Conservation (phyloP, 805 yeast species). For the Pichia nanzhaoensis region DNA sequence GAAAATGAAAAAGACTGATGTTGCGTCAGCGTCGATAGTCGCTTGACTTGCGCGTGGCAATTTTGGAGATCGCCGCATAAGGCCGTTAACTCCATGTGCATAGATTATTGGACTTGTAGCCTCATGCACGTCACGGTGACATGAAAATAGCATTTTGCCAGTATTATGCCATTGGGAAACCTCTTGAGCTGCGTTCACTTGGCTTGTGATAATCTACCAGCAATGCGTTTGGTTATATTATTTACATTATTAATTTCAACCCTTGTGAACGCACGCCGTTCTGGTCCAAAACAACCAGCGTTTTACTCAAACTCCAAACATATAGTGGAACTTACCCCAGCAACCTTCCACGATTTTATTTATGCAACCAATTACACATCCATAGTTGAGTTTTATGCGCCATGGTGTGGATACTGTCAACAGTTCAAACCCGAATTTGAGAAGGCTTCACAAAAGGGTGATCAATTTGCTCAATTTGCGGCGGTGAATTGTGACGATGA, state of each 20-base stretch:
- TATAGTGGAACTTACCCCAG: constrained; percentile 24
- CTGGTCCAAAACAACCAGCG: constrained; percentile 2
- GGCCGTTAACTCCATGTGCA: too few relatives aligned
- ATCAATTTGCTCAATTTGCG: constrained; percentile 57
- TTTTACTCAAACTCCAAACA: constrained; percentile 22
- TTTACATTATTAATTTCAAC: not conserved
- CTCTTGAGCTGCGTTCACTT: not conserved
- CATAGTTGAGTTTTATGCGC: constrained; percentile 86
- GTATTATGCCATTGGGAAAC: too few relatives aligned
- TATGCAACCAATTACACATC: constrained; percentile 69
- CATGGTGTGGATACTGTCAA: constrained; percentile 97
- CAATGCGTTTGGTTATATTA: not conserved
- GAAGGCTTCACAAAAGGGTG: constrained; percentile 55
- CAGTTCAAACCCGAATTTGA: constrained; percentile 57
- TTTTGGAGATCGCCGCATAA: too few relatives aligned
- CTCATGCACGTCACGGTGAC: too few relatives aligned
- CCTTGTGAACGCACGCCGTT: not conserved
- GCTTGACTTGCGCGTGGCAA: too few relatives aligned
- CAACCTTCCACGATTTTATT: constrained; percentile 59
- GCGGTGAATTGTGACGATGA: constrained; percentile 82
- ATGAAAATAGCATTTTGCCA: not conserved
- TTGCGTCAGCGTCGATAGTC: not conserved
- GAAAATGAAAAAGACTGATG: too few relatives aligned
- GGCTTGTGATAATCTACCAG: not conserved
- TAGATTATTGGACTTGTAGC: too few relatives aligned